Conservation (phyloP, 2,329 filamentous ascomycete species). For the Trichoderma guizhouense region DNA sequence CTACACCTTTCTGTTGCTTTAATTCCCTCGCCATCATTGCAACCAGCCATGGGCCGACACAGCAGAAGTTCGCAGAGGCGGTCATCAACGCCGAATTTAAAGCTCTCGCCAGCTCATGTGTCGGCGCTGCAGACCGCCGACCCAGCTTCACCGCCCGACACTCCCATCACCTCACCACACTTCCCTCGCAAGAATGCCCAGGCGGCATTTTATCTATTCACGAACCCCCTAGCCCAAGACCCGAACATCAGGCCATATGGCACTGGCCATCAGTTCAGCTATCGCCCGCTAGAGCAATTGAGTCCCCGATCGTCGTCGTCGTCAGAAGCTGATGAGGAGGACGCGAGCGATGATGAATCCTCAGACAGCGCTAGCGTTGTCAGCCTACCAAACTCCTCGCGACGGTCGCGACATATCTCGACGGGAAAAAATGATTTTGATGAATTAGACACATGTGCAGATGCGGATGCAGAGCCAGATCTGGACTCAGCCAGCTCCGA, state of each 20-base stretch:
- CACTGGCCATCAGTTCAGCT: constrained; percentile 43
- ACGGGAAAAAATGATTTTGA: constrained; percentile 16
- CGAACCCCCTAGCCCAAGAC: constrained; percentile 32
- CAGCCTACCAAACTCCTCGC: constrained; percentile 26
- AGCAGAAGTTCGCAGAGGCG: constrained; percentile 34
- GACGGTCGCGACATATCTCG: constrained; percentile 19
- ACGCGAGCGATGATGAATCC: constrained; percentile 29
- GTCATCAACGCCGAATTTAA: constrained; percentile 42
- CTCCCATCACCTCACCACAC: constrained; percentile 40
- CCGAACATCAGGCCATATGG: constrained; percentile 43
- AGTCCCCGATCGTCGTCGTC: constrained; percentile 37
- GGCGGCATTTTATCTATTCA: constrained; percentile 32
- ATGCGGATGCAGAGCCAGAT: constrained; percentile 26
- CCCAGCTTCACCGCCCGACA: constrained; percentile 48
- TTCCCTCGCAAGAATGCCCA: constrained; percentile 35
- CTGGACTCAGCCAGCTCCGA: constrained; percentile 9
- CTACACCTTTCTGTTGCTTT: background rate
- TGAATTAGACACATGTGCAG: constrained; percentile 20
- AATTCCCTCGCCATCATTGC: background rate
- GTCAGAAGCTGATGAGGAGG: constrained; percentile 22
- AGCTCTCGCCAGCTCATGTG: constrained; percentile 31
- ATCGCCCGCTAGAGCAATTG: constrained; percentile 36
- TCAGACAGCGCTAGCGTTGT: constrained; percentile 29
- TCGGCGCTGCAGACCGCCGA: constrained; percentile 29
- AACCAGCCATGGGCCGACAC: constrained; percentile 17